Evolutionary conservation across 2,329 filamentous ascomycete species (phyloP).

Genomic region (Colletotrichum sp.): DNA sequence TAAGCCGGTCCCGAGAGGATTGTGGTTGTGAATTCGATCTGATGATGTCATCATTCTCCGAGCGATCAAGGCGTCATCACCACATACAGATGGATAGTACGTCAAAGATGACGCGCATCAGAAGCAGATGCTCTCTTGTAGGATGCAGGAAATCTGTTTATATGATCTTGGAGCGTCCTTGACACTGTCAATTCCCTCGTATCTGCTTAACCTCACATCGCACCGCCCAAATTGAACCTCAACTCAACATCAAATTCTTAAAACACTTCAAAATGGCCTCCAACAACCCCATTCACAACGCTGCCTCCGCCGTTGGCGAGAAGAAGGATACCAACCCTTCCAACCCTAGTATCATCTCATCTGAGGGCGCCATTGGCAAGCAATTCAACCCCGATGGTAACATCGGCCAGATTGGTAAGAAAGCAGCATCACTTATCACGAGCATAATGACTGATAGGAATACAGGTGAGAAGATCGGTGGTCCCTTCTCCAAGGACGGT

Average conservation of each 20-base stretch:
- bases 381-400: conserved; percentile 18
- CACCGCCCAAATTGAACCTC: background rate
- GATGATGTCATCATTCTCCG: conserved; percentile 7
- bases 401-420: conserved; percentile 11
- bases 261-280: background rate
- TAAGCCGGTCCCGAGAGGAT: background rate
- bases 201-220: no score
- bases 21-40: background rate
- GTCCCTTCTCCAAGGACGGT: conserved; percentile 9
- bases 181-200: no score
- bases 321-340: conserved; percentile 7
- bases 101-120: conserved; percentile 7
- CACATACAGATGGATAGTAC: background rate
- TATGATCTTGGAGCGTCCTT: background rate
- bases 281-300: background rate
- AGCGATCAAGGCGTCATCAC: background rate
- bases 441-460: fast-evolving
- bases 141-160: background rate
- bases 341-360: conserved; percentile 14
- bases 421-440: fast-evolving
- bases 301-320: background rate
- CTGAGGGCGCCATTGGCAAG: conserved; percentile 11
- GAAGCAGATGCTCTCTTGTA: background rate
- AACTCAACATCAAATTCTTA: background rate
- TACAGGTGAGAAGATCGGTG: conserved; percentile 6